A percentile compares a stretch with the other conserved stretches of the same genome.
phyloP scores from a whole-genome alignment of 2,329 filamentous ascomycete species.

The Ceratocystiopsis brevicomis region DNA sequence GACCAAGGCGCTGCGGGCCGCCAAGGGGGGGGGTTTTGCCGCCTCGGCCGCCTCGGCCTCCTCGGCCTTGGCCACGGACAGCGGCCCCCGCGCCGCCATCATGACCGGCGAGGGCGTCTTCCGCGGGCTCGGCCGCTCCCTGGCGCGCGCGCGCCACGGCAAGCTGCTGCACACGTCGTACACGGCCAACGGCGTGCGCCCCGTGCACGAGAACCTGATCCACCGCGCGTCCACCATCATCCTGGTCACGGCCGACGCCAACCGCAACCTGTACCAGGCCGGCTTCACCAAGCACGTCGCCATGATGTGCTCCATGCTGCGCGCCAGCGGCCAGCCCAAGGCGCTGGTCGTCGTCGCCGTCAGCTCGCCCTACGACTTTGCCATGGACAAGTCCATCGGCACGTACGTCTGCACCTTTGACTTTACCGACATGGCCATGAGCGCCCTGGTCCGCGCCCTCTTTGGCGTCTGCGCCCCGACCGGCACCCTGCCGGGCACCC shows the following conservation, averaged over 20 bases:
- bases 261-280: slow-evolving; percentile 81
- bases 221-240: slow-evolving; percentile 75
- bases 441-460: slow-evolving; percentile 63
- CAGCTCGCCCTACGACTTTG: slow-evolving; percentile 92
- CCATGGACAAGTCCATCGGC: slow-evolving; percentile 73
- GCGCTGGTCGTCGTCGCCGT: slow-evolving; percentile 80
- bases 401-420: slow-evolving; percentile 94
- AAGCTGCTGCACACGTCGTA: slow-evolving; percentile 88
- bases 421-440: slow-evolving; percentile 82
- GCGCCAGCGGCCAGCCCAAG: slow-evolving; percentile 63
- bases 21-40: too few relatives aligned
- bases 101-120: slow-evolving; percentile 93
- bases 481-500: slow-evolving; percentile 48
- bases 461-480: slow-evolving; percentile 53
- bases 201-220: slow-evolving; percentile 85
- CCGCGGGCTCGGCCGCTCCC: slow-evolving; percentile 64
- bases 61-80: too few relatives aligned
- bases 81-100: slow-evolving; percentile 33
- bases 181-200: slow-evolving; percentile 77
- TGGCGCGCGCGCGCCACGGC: slow-evolving; percentile 72
- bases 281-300: slow-evolving; percentile 92
- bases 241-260: slow-evolving; percentile 82
- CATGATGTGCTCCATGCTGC: slow-evolving; percentile 80
- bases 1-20: slow-evolving; percentile 42
- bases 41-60: background rate